Percentiles rank a stretch among this genome's conserved stretches.
Conservation (phyloP, 2,329 filamentous ascomycete species). For the Cordyceps cicadae region DNA sequence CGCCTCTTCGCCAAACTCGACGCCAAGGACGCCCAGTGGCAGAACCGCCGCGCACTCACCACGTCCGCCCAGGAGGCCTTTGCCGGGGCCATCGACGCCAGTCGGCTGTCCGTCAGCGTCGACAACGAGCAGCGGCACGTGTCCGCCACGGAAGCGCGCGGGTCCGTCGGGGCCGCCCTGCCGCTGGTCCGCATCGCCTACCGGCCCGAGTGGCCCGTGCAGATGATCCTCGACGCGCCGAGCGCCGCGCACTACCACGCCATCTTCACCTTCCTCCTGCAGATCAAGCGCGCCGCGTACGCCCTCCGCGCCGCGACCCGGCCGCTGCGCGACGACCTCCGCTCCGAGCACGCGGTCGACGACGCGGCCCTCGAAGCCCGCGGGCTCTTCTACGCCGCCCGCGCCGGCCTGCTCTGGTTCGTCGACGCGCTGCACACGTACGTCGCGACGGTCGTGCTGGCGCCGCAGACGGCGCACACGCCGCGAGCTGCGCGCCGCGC, state of each 20-base stretch:
- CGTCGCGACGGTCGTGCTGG: conserved; percentile 59
- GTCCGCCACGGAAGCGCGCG: conserved; percentile 38
- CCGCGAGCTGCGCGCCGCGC: conserved; percentile 44
- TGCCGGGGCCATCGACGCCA: conserved; percentile 46
- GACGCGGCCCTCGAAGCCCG: conserved; percentile 24
- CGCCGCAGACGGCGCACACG: conserved; percentile 41
- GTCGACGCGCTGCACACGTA: conserved; percentile 62
- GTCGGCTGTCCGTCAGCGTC: conserved; percentile 54
- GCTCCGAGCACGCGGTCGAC: conserved; percentile 15
- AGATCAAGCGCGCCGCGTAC: conserved; percentile 63
- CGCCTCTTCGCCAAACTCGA: conserved; percentile 71
- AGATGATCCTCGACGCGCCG: conserved; percentile 63
- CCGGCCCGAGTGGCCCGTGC: conserved; percentile 55
- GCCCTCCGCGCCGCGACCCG: conserved; percentile 43
- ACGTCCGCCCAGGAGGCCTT: conserved; percentile 70
- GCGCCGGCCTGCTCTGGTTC: conserved; percentile 64
- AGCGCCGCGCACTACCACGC: conserved; percentile 60
- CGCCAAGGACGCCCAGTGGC: conserved; percentile 53
- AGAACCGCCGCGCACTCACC: conserved; percentile 72
- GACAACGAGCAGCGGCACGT: conserved; percentile 24
- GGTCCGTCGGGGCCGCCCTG: conserved; percentile 50
- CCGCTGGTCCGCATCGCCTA: conserved; percentile 59
- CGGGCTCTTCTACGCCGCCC: conserved; percentile 44
- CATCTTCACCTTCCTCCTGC: conserved; percentile 68
- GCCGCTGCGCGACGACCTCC: conserved; percentile 30